phyloP scores from a whole-genome alignment of 352 stramenopile species.

The Phytophthora pini region DNA sequence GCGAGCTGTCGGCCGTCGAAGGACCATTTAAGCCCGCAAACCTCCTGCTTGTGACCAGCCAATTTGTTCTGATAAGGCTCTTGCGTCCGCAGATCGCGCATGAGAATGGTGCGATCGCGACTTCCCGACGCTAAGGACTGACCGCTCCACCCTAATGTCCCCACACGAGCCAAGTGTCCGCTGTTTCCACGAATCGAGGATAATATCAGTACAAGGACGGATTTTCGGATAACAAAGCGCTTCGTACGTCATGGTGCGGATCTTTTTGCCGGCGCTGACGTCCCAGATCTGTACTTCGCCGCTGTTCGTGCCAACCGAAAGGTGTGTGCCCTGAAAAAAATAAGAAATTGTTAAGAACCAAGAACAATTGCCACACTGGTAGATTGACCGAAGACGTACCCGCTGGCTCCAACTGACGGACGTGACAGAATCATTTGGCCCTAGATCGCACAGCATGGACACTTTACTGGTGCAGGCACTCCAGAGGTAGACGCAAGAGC shows the following conservation, averaged over 20 bases:
- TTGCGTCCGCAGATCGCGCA: conserved; percentile 91
- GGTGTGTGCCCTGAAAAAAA: conserved; percentile 76
- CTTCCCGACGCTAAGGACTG: conserved; percentile 93
- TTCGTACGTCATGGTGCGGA: conserved; percentile 90
- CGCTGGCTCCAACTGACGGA: conserved; percentile 95
- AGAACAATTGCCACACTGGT: not conserved
- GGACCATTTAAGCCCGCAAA: conserved; percentile 98
- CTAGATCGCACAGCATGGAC: conserved; percentile 93
- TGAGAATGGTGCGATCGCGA: conserved; percentile 93
- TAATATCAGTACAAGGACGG: conserved; percentile 8
- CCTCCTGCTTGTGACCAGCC: conserved; percentile 82
- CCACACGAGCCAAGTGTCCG: conserved; percentile 93
- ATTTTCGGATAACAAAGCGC: not conserved
- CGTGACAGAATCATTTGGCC: conserved; percentile 83
- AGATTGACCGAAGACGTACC: conserved; percentile 34
- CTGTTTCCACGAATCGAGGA: conserved; percentile 31
- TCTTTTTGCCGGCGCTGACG: conserved; percentile 81
- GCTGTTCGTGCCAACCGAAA: conserved; percentile 94
- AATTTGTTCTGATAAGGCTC: conserved; percentile 65
- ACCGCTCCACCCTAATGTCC: conserved; percentile 93
- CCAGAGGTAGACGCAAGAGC: conserved; percentile 95
- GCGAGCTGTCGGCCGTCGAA: conserved; percentile 93
- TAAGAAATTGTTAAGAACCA: conserved; percentile 7
- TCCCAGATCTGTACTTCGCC: conserved; percentile 97
- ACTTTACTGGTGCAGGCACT: conserved; percentile 93